Evolutionary conservation across 306 rosid species (phyloP).

Genomic region (Vigna radiata): DNA sequence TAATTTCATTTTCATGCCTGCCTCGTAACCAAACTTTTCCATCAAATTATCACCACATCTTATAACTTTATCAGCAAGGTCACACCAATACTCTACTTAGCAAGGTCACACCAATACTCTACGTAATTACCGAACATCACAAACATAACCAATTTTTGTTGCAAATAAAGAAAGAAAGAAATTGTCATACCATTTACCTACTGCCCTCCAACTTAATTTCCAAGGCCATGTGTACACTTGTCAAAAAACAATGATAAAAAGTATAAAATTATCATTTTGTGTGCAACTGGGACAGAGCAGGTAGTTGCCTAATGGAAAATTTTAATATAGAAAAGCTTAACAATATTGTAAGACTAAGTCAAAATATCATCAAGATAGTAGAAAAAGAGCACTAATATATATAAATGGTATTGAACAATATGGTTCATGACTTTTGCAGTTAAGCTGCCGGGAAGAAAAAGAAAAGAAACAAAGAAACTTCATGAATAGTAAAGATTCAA

Average conservation of each 20-base stretch:
- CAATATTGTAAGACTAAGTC: conserved; percentile 37
- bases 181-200: too few species aligned
- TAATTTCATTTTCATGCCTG: conserved; percentile 43
- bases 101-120: neutral
- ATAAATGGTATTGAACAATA: conserved; percentile 29
- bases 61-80: conserved; percentile 32
- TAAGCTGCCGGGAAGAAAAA: conserved; percentile 32
- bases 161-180: too few species aligned
- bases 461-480: conserved; percentile 29
- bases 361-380: conserved; percentile 19
- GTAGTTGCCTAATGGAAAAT: neutral
- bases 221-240: too few species aligned
- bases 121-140: too few species aligned
- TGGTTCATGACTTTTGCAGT: conserved; percentile 39
- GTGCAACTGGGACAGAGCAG: too few species aligned
- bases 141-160: too few species aligned
- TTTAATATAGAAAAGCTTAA: conserved; percentile 38
- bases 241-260: too few species aligned
- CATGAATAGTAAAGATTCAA: conserved; percentile 15
- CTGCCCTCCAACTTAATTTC: too few species aligned
- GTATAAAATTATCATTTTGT: too few species aligned
- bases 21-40: conserved; percentile 44
- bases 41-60: conserved; percentile 27
- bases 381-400: conserved; percentile 23
- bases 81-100: too few species aligned